A percentile compares a stretch with the other conserved stretches of the same genome.
phyloP scores from a whole-genome alignment of 345 rosid species.

The Aegle marmelos region DNA sequence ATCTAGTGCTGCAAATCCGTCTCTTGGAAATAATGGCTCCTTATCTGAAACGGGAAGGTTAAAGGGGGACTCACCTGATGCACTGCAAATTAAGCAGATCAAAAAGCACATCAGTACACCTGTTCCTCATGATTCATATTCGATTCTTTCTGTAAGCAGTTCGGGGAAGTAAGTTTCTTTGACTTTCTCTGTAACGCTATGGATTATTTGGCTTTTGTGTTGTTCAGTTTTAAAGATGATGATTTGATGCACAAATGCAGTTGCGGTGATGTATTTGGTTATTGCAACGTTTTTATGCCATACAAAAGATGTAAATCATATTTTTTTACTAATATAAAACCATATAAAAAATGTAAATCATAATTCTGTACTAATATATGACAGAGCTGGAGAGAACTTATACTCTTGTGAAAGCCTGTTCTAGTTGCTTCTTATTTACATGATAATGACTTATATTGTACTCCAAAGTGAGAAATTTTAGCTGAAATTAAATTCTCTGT shows the following conservation, averaged over 20 bases:
- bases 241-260: constrained; percentile 8
- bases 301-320: background rate
- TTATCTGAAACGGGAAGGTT: constrained; percentile 75
- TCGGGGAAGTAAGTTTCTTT: constrained; percentile 83
- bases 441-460: background rate
- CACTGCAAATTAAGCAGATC: constrained; percentile 76
- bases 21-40: constrained; percentile 90
- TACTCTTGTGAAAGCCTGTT: background rate
- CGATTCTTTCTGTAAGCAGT: constrained; percentile 92
- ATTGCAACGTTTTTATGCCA: background rate
- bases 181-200: background rate
- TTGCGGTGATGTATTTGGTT: background rate
- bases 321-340: too few relatives aligned
- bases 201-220: constrained; percentile 1
- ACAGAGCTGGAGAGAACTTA: background rate
- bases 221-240: background rate
- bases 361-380: background rate
- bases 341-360: background rate
- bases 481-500: background rate
- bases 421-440: constrained; percentile 7
- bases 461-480: constrained; percentile 3
- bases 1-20: constrained; percentile 70
- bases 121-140: constrained; percentile 96
- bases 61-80: constrained; percentile 75
- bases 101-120: constrained; percentile 90